Evolutionary conservation across 768 basidiomycete genomes (phyloP).

Genomic region (Amanita exitialis): DNA sequence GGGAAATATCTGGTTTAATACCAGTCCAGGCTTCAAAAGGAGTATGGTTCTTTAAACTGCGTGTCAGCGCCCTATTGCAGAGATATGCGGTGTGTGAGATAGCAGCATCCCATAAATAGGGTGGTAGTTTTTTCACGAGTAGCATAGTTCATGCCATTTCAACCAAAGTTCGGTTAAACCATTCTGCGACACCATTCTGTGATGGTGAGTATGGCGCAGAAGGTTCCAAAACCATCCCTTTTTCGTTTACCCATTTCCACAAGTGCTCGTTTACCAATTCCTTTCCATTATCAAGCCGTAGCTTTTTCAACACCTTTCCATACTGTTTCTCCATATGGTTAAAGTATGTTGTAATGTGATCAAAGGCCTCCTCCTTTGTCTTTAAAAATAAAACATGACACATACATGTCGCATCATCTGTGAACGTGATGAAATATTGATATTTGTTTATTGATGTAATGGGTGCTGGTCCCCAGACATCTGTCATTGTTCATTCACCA

Average conservation of each 20-base stretch:
- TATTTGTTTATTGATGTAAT: neutral
- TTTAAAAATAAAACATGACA: neutral
- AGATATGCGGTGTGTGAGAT: too few species aligned
- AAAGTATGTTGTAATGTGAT: neutral
- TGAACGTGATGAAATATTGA: constrained; percentile 3
- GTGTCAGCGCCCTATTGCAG: too few species aligned
- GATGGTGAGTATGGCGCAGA: neutral
- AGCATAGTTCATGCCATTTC: too few species aligned
- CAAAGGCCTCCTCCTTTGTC: constrained; percentile 1
- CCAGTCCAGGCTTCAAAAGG: too few species aligned
- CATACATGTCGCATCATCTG: neutral
- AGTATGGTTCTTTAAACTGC: too few species aligned
- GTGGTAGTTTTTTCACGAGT: too few species aligned
- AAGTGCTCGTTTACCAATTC: neutral
- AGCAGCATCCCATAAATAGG: too few species aligned
- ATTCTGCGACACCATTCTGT: neutral
- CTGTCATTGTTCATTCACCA: neutral
- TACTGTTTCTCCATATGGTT: neutral
- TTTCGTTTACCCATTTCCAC: neutral
- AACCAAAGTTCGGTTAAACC: too few species aligned
- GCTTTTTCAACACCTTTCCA: neutral
- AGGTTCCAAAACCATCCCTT: neutral
- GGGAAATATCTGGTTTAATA: too few species aligned
- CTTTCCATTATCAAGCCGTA: neutral
- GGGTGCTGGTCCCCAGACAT: constrained; percentile 2